Evolutionary conservation across 805 yeast species (phyloP).

Genomic region (Candida ortonii): DNA sequence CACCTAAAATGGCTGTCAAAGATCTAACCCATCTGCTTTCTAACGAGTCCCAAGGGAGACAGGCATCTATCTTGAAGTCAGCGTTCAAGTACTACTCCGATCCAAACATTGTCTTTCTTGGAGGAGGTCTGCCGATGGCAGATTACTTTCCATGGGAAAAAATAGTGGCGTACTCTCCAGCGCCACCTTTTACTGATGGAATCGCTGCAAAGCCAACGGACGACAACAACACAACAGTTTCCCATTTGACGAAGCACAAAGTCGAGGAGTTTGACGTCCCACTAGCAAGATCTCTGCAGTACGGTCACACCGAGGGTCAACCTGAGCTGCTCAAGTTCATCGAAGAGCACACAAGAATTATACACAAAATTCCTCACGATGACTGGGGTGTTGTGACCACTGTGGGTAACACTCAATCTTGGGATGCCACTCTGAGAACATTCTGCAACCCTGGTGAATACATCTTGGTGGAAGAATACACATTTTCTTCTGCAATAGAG

Average conservation of each 20-base stretch:
- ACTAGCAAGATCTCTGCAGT: conserved; percentile 83
- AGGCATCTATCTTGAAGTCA: conserved; percentile 74
- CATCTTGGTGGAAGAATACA: conserved; percentile 71
- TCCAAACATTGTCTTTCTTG: conserved; percentile 82
- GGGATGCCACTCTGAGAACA: conserved; percentile 79
- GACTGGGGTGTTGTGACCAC: conserved; percentile 76
- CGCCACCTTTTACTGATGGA: conserved; percentile 77
- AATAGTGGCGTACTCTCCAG: conserved; percentile 65
- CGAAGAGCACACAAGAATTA: conserved; percentile 66
- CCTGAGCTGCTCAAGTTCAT: conserved; percentile 65
- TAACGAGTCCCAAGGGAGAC: conserved; percentile 72
- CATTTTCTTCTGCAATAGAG: conserved; percentile 73
- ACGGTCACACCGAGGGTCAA: conserved; percentile 83
- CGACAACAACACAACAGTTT: conserved; percentile 36
- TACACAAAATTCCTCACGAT: conserved; percentile 50
- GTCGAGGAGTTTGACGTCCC: conserved; percentile 60
- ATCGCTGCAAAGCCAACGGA: conserved; percentile 59
- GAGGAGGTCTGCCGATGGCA: conserved; percentile 92
- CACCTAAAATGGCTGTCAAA: conserved; percentile 43
- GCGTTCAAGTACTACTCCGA: conserved; percentile 74
- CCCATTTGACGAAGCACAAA: conserved; percentile 39
- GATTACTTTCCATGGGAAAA: conserved; percentile 91
- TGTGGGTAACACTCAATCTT: conserved; percentile 87
- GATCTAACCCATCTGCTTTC: conserved; percentile 77
- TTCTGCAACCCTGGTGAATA: conserved; percentile 59